Evolutionary conservation across 2,329 filamentous ascomycete genomes (phyloP).

Genomic region (Aschersonia sp.): DNA sequence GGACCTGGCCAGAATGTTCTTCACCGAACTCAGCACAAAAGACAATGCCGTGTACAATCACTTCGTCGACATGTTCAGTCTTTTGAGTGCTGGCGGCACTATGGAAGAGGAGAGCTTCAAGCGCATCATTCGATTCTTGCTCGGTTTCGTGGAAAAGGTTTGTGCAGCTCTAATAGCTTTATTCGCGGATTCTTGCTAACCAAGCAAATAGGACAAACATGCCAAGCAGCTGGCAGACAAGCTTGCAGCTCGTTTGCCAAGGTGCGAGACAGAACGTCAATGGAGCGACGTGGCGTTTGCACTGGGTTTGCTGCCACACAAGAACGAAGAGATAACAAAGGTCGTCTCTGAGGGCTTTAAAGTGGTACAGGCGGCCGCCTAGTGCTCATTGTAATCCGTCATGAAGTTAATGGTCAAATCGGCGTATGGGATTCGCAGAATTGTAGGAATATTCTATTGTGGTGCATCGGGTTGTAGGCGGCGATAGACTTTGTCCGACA

Average conservation of each 20-base stretch:
- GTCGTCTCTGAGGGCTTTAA: constrained; percentile 62
- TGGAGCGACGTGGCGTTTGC: constrained; percentile 98
- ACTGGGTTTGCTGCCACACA: constrained; percentile 76
- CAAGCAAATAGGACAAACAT: constrained; percentile 65
- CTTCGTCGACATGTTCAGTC: constrained; percentile 97
- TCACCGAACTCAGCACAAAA: constrained; percentile 91
- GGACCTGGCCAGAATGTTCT: constrained; percentile 94
- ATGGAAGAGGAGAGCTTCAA: constrained; percentile 77
- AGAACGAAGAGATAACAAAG: constrained; percentile 80
- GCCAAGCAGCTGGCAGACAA: constrained; percentile 89
- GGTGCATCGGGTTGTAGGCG: too few species aligned
- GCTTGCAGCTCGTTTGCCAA: constrained; percentile 66
- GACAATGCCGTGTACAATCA: constrained; percentile 99
- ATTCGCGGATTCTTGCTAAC: not conserved
- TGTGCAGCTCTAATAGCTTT: constrained; percentile 10
- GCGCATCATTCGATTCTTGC: constrained; percentile 79
- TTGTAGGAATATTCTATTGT: too few species aligned
- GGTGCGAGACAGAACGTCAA: constrained; percentile 85
- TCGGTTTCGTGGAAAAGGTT: constrained; percentile 96
- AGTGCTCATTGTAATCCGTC: not conserved
- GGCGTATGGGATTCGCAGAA: too few species aligned
- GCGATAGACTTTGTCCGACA: too few species aligned
- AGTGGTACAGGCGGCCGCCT: constrained; percentile 49
- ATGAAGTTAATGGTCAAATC: too few species aligned
- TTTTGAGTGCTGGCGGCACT: constrained; percentile 67